phyloP scores from a whole-genome alignment of 2,329 filamentous ascomycete species.

The Helotiales sp. region DNA sequence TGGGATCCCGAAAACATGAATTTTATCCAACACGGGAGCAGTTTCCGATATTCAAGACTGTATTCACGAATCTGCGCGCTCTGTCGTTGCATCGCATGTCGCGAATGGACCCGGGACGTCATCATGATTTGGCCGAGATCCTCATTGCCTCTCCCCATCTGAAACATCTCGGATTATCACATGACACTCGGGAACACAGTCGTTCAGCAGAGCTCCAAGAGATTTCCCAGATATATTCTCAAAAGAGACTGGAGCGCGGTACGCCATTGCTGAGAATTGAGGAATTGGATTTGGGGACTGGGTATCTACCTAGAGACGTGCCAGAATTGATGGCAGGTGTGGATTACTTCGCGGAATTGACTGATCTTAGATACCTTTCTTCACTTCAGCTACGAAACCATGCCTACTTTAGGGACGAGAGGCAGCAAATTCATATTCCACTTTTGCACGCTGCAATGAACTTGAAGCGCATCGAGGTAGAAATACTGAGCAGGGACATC shows the following conservation, averaged over 20 bases:
- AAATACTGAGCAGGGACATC: background rate
- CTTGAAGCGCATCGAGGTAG: background rate
- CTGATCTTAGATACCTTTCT: background rate
- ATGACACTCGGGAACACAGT: background rate
- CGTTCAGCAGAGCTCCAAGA: background rate
- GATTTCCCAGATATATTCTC: background rate
- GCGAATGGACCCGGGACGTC: background rate
- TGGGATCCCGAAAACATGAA: background rate
- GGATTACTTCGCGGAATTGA: background rate
- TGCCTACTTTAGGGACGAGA: background rate
- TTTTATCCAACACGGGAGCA: too few species aligned
- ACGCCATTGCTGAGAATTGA: background rate
- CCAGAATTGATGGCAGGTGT: background rate
- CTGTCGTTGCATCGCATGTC: background rate
- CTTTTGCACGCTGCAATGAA: background rate
- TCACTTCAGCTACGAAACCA: background rate
- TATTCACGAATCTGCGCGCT: background rate
- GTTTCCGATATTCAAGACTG: background rate
- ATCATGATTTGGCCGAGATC: background rate
- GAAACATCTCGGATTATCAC: background rate
- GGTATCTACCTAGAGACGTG: background rate
- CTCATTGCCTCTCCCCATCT: background rate
- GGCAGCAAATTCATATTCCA: background rate
- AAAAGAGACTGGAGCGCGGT: background rate
- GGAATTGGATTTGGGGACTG: background rate